Percentiles rank a stretch among this genome's conserved stretches.
Conservation (phyloP, 1,284 basidiomycete genomes). For the Heliocybe sulcata region DNA sequence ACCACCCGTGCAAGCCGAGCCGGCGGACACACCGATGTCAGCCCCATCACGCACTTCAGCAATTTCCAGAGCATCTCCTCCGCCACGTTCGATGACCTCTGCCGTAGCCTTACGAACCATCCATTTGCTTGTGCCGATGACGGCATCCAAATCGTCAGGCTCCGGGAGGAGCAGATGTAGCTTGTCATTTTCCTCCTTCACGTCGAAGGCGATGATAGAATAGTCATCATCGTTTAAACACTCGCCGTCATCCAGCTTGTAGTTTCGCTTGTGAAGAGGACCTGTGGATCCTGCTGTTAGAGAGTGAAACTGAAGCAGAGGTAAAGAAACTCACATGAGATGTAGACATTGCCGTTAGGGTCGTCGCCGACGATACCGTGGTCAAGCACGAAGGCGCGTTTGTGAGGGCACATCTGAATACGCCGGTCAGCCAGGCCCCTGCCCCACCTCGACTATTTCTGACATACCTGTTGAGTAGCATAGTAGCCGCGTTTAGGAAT, state of each 20-base stretch:
- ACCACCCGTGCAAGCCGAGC: background rate
- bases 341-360: slow-evolving; percentile 37
- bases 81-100: slow-evolving; percentile 34
- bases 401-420: slow-evolving; percentile 48
- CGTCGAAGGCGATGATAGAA: slow-evolving; percentile 61
- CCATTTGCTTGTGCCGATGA: slow-evolving; percentile 65
- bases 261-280: slow-evolving; percentile 72
- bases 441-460: background rate
- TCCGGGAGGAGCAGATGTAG: slow-evolving; percentile 54
- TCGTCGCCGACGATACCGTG: slow-evolving; percentile 64
- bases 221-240: slow-evolving; percentile 63
- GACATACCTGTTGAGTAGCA: slow-evolving; percentile 58
- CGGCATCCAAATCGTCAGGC: slow-evolving; percentile 49
- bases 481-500: slow-evolving; percentile 52
- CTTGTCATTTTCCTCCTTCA: slow-evolving; percentile 37
- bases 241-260: slow-evolving; percentile 47
- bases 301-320: too few relatives aligned
- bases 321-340: slow-evolving; percentile 29
- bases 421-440: too few relatives aligned
- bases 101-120: slow-evolving; percentile 47
- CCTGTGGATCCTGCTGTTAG: slow-evolving; percentile 22
- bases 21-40: background rate
- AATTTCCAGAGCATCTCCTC: slow-evolving; percentile 38
- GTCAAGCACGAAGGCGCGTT: slow-evolving; percentile 66
- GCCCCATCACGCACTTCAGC: slow-evolving; percentile 7